A percentile compares a stretch with the other conserved stretches of the same genome.
Conservation (phyloP, 129 eudicot species). For the Glebionis coronaria region DNA sequence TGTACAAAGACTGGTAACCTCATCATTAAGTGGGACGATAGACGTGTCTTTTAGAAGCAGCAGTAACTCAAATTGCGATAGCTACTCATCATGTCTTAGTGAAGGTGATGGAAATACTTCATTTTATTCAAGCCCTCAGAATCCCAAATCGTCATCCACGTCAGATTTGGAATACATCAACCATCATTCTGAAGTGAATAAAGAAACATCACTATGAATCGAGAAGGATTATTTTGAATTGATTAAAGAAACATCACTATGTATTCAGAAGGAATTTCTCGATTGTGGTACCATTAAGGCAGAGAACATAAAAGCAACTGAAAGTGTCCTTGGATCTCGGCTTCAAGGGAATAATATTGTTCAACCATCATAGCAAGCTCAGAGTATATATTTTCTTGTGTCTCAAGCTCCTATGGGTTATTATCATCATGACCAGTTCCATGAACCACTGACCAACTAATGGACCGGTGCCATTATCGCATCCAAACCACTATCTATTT, state of each 20-base stretch:
- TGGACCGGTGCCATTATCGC: conserved; percentile 58
- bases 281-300: too few relatives aligned
- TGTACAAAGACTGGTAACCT: too few relatives aligned
- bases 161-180: conserved; percentile 75
- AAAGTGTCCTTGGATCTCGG: conserved; percentile 29
- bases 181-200: conserved; percentile 56
- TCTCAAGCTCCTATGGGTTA: conserved; percentile 65
- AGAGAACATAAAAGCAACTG: conserved; percentile 20
- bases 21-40: conserved; percentile 34
- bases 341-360: conserved; percentile 37
- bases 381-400: conserved; percentile 52
- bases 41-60: conserved; percentile 38
- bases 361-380: conserved; percentile 52
- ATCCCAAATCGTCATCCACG: conserved; percentile 60
- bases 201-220: conserved; percentile 41
- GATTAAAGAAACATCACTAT: background rate
- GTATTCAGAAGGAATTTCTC: conserved; percentile 12
- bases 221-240: conserved; percentile 23
- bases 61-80: conserved; percentile 64
- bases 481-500: conserved; percentile 65
- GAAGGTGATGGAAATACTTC: conserved; percentile 79
- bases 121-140: conserved; percentile 51
- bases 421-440: conserved; percentile 53
- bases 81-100: conserved; percentile 84
- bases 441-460: conserved; percentile 57